Percentiles rank a stretch among this genome's conserved stretches.
These are phyloP conservation scores for Cylindrodendrum hubeiense DNA, from an alignment of 2,329 filamentous ascomycete genomes.

Conservation along the genomic window DNA sequence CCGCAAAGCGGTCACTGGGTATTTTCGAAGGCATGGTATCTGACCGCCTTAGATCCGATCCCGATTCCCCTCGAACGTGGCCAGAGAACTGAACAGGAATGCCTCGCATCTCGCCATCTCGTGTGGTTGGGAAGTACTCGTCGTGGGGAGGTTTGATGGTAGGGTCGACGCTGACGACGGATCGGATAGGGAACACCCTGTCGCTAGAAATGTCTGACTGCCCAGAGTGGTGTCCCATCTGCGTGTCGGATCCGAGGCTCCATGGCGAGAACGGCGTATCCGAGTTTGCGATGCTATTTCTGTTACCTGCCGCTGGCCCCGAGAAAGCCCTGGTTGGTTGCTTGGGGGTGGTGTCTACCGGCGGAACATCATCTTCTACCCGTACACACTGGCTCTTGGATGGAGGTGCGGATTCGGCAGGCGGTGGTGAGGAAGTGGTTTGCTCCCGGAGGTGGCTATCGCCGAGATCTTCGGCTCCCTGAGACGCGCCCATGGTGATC, in stretches of 20 bases:
- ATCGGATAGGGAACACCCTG: conserved; percentile 84
- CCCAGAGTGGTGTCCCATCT: conserved; percentile 48
- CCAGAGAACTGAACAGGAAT: conserved; percentile 47
- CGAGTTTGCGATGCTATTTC: conserved; percentile 31
- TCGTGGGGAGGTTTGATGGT: conserved; percentile 54
- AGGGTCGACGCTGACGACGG: conserved; percentile 79
- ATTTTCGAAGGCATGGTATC: conserved; percentile 38
- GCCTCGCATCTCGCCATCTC: conserved; percentile 48
- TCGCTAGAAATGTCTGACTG: conserved; percentile 60
- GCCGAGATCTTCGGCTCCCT: conserved; percentile 26
- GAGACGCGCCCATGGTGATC: conserved; percentile 40
- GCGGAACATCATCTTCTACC: conserved; percentile 18
- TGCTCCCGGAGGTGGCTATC: conserved; percentile 20
- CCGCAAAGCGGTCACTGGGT: conserved; percentile 36
- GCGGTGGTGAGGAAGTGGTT: not conserved
- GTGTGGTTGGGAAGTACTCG: conserved; percentile 52
- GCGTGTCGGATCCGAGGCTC: conserved; percentile 57
- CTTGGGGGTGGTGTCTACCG: conserved; percentile 20
- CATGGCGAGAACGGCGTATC: conserved; percentile 53
- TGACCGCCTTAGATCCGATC: conserved; percentile 42
- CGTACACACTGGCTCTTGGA: conserved; percentile 20
- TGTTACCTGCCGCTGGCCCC: conserved; percentile 34
- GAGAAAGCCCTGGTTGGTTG: conserved; percentile 29
- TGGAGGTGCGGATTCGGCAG: conserved; percentile 10
- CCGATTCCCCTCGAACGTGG: conserved; percentile 46